Base-by-base conservation (phyloP, 1,284 basidiomycete genomes). In the Rhodotorula sp. region DNA sequence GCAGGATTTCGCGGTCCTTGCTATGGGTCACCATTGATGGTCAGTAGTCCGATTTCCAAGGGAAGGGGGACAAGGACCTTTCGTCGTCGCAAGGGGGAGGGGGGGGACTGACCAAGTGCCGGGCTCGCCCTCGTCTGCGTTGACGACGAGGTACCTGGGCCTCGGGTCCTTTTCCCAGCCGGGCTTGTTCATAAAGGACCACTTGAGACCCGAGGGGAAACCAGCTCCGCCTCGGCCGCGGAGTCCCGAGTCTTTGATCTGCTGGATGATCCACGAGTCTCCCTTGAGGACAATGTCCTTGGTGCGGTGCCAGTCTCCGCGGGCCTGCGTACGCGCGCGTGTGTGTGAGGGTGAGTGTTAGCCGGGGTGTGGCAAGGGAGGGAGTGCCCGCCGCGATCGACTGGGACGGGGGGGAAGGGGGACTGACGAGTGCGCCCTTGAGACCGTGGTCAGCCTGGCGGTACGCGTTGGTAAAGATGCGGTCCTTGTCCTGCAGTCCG, bases 111-210 rank as follows among this genome's bases (percentile, higher is more conserved):
- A 74, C 73, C 95, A 98, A 4, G 97, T 99, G 47, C 95, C 95
- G 1, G 95, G 97, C 83, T 99, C 95, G 72, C 95, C 95, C 84
- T 99, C 95, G 80, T 98, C 95, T 56, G 95, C 95, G 81, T 99
- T 98, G 80, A 99, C 92, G 72, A 98, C 95, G 23, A 98, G 88
- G 81, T 98, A 98, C 59, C 95, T 89, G 23, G 95, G 95, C 69
- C 93, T 86, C 71, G 87, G 87, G 81, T 98, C 95, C 80, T 93
- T 91, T 84, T 99, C 89, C 95, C 95, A 98, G 57, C 90, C 90
- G 45, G 95, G 95, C 84, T 98, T 98, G 85, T 98, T 97, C 91
- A 95, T 98, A 67, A 77, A 76, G 43, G 78, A 79, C 95, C 95
- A 99, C 83, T 99, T 99, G 78, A 99, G 85, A 62, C 95, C 95